A percentile compares a stretch with the other conserved stretches of the same genome.
Conservation (phyloP, 805 yeast genomes). For the Priceomyces castillae region DNA sequence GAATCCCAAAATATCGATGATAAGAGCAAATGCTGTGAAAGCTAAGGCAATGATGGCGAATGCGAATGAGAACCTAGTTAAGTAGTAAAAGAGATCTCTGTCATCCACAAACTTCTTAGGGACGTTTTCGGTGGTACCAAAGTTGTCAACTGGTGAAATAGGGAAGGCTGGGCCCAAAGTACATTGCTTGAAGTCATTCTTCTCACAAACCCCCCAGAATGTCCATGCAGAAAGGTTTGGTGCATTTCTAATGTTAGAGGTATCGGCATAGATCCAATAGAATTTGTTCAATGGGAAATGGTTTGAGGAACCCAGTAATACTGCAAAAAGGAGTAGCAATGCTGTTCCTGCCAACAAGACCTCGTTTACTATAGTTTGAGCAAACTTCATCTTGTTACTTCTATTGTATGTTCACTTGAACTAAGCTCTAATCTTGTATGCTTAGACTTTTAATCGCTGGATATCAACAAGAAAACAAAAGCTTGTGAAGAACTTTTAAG, state of each 20-base stretch:
- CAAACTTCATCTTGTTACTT: constrained; percentile 25
- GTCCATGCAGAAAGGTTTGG: constrained; percentile 70
- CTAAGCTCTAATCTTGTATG: background rate
- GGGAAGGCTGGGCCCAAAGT: constrained; percentile 73
- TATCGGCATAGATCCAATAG: constrained; percentile 80
- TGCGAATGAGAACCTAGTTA: constrained; percentile 65
- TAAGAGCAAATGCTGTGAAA: constrained; percentile 60
- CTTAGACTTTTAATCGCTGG: background rate
- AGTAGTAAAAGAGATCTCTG: constrained; percentile 59
- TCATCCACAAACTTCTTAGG: constrained; percentile 53
- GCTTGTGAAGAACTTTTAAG: background rate
- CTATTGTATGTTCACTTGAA: background rate
- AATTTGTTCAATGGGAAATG: constrained; percentile 63
- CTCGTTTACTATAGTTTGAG: constrained; percentile 34
- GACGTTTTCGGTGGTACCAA: constrained; percentile 49
- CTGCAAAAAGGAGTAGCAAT: constrained; percentile 50
- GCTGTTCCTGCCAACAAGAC: constrained; percentile 41
- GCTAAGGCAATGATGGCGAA: constrained; percentile 58
- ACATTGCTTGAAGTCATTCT: constrained; percentile 52
- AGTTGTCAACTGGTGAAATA: constrained; percentile 77
- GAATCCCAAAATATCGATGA: constrained; percentile 53
- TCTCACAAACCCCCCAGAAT: constrained; percentile 68
- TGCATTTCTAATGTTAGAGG: constrained; percentile 52
- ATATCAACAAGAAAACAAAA: background rate
- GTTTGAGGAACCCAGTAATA: constrained; percentile 62